Percentiles rank a stretch among this genome's conserved stretches.
Evolutionary conservation across 202 grass and related monocot species (phyloP).

Genomic region (Saccharum hybrid): DNA sequence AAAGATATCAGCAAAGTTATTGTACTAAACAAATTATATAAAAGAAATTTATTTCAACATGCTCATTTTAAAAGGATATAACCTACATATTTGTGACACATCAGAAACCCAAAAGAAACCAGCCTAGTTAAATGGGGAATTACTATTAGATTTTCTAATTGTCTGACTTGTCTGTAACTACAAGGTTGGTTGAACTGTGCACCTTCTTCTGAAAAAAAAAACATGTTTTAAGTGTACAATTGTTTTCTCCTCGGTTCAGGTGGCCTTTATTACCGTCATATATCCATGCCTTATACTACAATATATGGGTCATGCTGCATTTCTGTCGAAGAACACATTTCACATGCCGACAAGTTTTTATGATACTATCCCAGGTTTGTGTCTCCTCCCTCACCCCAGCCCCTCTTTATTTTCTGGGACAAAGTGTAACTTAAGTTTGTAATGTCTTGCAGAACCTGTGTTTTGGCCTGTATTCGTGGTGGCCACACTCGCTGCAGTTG

Average conservation of each 20-base stretch:
- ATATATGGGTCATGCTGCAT: slow-evolving; percentile 99
- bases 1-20: slow-evolving; percentile 24
- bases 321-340: slow-evolving; percentile 79
- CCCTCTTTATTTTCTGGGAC: background rate
- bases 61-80: slow-evolving; percentile 34
- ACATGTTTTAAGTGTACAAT: background rate
- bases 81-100: slow-evolving; percentile 22
- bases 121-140: slow-evolving; percentile 15
- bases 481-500: slow-evolving; percentile 89
- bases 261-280: slow-evolving; percentile 75
- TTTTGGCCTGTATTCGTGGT: slow-evolving; percentile 95
- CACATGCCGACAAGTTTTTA: slow-evolving; percentile 68
- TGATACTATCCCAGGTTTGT: slow-evolving; percentile 87
- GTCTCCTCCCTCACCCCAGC: background rate
- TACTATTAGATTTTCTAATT: slow-evolving; percentile 26
- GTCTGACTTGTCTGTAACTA: slow-evolving; percentile 3
- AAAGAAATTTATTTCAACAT: slow-evolving; percentile 12
- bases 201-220: background rate
- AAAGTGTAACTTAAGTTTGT: slow-evolving; percentile 34
- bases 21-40: slow-evolving; percentile 17
- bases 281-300: slow-evolving; percentile 94
- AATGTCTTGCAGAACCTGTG: slow-evolving; percentile 60
- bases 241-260: slow-evolving; percentile 58
- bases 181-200: slow-evolving; percentile 29
- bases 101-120: slow-evolving; percentile 3